Conservation (phyloP, 164 flowering plant species). For the Nymphaea colorata region DNA sequence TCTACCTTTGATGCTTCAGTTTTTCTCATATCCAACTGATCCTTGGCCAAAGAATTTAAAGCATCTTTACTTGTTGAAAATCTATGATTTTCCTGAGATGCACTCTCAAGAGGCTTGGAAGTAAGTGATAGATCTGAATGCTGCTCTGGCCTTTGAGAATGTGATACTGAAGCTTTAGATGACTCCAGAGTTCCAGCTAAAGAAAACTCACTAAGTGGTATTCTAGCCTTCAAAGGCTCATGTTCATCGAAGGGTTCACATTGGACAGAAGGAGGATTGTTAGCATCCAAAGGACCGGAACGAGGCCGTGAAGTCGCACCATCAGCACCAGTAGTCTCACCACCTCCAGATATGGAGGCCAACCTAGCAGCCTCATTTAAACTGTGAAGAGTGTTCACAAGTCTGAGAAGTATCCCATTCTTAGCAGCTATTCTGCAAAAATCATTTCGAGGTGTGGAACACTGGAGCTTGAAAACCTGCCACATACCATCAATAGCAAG, state of each 20-base stretch:
- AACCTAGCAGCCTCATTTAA: slow-evolving; percentile 95
- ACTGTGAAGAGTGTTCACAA: slow-evolving; percentile 89
- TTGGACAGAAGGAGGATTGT: slow-evolving; percentile 28
- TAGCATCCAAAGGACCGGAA: slow-evolving; percentile 65
- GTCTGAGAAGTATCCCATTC: slow-evolving; percentile 85
- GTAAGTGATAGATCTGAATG: neutral
- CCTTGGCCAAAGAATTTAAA: slow-evolving; percentile 23
- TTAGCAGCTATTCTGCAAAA: slow-evolving; percentile 98
- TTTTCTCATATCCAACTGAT: slow-evolving; percentile 39
- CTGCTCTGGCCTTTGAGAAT: slow-evolving; percentile 36
- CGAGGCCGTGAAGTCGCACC: slow-evolving; percentile 44
- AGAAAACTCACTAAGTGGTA: slow-evolving; percentile 33
- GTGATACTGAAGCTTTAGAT: slow-evolving; percentile 40
- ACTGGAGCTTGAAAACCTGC: slow-evolving; percentile 96
- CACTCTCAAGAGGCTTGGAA: neutral
- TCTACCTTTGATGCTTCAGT: slow-evolving; percentile 36
- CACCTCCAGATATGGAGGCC: slow-evolving; percentile 55
- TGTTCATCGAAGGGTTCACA: slow-evolving; percentile 39
- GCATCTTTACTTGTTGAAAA: slow-evolving; percentile 27
- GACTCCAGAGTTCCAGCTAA: slow-evolving; percentile 35
- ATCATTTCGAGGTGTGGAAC: slow-evolving; percentile 85
- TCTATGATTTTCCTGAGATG: slow-evolving; percentile 25
- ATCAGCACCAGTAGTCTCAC: slow-evolving; percentile 43
- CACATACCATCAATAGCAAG: slow-evolving; percentile 99
- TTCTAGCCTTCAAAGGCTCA: slow-evolving; percentile 37